A percentile compares a stretch with the other conserved stretches of the same genome.
These are phyloP conservation scores for Colletotrichum sp. DNA, from an alignment of 2,329 filamentous ascomycete genomes.

Conservation along the genomic window DNA sequence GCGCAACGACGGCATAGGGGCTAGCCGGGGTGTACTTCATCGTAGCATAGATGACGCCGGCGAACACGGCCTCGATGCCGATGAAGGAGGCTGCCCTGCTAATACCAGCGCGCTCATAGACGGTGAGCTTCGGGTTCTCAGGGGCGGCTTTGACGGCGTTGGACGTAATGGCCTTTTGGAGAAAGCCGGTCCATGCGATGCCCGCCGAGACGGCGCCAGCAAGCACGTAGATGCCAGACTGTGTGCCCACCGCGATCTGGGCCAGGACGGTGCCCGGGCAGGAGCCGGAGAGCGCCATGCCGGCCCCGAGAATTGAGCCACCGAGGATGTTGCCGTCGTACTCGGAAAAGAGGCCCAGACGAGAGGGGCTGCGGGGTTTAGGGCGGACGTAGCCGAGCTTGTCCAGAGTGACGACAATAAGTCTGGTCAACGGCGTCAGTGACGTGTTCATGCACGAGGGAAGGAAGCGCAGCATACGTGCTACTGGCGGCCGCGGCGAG, in stretches of 20 bases:
- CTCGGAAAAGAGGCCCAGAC: constrained; percentile 54
- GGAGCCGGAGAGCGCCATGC: constrained; percentile 69
- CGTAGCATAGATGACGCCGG: constrained; percentile 43
- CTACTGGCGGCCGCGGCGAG: constrained; percentile 66
- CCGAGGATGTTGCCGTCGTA: constrained; percentile 72
- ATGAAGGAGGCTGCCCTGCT: constrained; percentile 41
- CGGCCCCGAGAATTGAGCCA: constrained; percentile 65
- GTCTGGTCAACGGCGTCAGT: constrained; percentile 33
- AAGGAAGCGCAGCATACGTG: constrained; percentile 50
- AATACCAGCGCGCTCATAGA: constrained; percentile 46
- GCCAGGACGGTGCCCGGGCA: constrained; percentile 70
- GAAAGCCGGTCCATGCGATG: constrained; percentile 52
- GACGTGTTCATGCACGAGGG: not conserved
- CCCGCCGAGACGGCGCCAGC: constrained; percentile 62
- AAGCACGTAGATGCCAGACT: constrained; percentile 56
- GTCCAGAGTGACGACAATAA: constrained; percentile 52
- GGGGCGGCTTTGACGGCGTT: constrained; percentile 28
- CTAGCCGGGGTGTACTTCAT: constrained; percentile 35
- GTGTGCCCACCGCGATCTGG: constrained; percentile 61
- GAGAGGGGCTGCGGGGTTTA: constrained; percentile 54
- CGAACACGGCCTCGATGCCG: constrained; percentile 47
- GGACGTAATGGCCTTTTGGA: constrained; percentile 39
- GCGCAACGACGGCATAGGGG: constrained; percentile 39
- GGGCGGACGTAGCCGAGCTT: constrained; percentile 46
- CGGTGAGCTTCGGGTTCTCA: constrained; percentile 29